A percentile compares a stretch with the other conserved stretches of the same genome.
phyloP scores from a whole-genome alignment of 2,329 filamentous ascomycete species.

The Bipolaris victoriae region DNA sequence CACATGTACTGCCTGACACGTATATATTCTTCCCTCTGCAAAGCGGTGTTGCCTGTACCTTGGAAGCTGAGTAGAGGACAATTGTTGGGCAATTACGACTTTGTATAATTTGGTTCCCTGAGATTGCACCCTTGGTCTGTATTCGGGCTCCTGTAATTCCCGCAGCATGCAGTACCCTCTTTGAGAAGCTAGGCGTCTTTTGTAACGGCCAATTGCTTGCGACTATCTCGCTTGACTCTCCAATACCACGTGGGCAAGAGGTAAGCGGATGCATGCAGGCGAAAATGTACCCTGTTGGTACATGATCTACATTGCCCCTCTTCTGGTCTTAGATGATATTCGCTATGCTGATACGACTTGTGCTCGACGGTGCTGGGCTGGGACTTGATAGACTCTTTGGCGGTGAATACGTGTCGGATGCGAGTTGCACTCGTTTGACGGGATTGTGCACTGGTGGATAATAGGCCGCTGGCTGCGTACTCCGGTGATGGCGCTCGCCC shows the following conservation, averaged over 20 bases:
- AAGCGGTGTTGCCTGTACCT: neutral
- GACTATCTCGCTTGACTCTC: neutral
- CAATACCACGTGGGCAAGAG: neutral
- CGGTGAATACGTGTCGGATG: slow-evolving; percentile 28
- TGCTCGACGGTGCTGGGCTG: slow-evolving; percentile 47
- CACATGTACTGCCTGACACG: neutral
- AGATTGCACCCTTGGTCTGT: neutral
- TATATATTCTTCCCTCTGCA: neutral
- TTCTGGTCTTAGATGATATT: slow-evolving; percentile 49
- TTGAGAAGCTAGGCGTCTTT: neutral
- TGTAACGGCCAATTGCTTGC: neutral
- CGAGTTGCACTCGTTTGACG: slow-evolving; percentile 47
- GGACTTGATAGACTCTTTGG: slow-evolving; percentile 27
- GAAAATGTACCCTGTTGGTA: neutral
- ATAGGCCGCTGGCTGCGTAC: slow-evolving; percentile 36
- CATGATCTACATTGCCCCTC: neutral
- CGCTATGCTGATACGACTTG: slow-evolving; percentile 53
- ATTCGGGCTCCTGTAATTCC: neutral
- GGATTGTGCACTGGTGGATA: slow-evolving; percentile 48
- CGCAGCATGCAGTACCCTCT: neutral
- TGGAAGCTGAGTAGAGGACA: neutral
- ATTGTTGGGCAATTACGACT: neutral
- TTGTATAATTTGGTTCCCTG: neutral
- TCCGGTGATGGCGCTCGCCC: slow-evolving; percentile 52
- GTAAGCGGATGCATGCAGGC: neutral